Evolutionary conservation across 202 grass and related monocot species (phyloP), one percentile per base, ranked within the genome.

Genomic region (Hordeum pubiflorum): DNA sequence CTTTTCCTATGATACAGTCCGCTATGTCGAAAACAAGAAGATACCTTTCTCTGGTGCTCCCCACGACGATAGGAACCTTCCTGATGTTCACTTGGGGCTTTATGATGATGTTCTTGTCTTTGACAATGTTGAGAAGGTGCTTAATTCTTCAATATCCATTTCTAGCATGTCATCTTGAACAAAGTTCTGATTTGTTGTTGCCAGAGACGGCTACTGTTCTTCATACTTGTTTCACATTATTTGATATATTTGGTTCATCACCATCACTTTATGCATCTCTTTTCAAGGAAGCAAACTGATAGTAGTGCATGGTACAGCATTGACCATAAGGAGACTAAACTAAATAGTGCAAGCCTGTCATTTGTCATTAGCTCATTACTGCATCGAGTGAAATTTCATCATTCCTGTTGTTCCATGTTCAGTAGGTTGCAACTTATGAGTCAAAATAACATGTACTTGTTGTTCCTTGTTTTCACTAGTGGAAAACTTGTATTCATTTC

Each of bases 71-170:
- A 89, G 92, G 79, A 89, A 87, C 67, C 90, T 98, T 72, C 95
- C 92, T 29, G 95, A 98, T 77, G 61, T 98, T 77, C 95, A 98
- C 81, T 85, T 98, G 80, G 95, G 95, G 40, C 90, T 98, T 41
- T 98, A 98, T 38, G 91, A 88, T 73, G 95, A 98, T 82, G 90
- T 94, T 64, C 91, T 98, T 40, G 95, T 98, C 20, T 95, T 98
- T 10, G 92, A 98, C 44, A 88, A 93, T 91, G 95, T 98, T 4
- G 86, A 94, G 84, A 98, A 98, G 95, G 95, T 98, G 22, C 59
- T 65, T 68, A 80, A 62, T 61, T 75, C 5, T 29, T 68, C 41
- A 58, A 24, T 58, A 34, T 32, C 15, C 29, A 13, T 86, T 20
- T 72, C 0, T 20, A 57, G 33, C n/a, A 10, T 50, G 55, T 63